These are phyloP conservation scores for Mrakia frigida DNA, from an alignment of 768 basidiomycete genomes.

Conservation along the genomic window DNA sequence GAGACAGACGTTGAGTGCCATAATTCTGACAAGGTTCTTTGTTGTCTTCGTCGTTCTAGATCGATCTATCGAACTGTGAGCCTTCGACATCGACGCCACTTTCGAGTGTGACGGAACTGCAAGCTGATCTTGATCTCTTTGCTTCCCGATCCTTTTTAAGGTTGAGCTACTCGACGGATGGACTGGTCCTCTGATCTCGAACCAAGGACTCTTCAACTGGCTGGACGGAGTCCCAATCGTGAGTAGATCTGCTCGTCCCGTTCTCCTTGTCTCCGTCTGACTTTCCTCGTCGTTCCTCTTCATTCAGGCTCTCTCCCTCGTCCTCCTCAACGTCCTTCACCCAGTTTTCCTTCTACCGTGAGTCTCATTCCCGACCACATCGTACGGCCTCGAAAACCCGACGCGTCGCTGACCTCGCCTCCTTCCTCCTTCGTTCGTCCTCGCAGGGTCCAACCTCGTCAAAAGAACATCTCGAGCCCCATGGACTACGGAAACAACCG, in stretches of 20 bases:
- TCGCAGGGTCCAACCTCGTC: no score
- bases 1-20: no score
- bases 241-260: neutral
- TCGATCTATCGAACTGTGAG: neutral
- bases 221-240: neutral
- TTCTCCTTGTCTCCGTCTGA: neutral
- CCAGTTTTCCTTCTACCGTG: neutral
- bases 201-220: neutral
- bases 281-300: neutral
- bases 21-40: no score
- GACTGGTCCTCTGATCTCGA: neutral
- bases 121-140: neutral
- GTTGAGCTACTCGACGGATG: conserved; percentile 2
- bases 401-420: neutral
- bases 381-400: no score
- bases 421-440: no score
- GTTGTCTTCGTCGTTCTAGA: neutral
- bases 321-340: conserved; percentile 7
- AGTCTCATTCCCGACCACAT: no score
- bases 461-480: no score
- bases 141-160: neutral
- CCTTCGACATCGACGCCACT: neutral
- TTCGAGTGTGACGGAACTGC: no score
- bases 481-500: no score
- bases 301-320: neutral